Percentiles rank a stretch among this genome's conserved stretches.
phyloP scores from a whole-genome alignment of 768 basidiomycete genomes.

The Amylocystis lapponica region DNA sequence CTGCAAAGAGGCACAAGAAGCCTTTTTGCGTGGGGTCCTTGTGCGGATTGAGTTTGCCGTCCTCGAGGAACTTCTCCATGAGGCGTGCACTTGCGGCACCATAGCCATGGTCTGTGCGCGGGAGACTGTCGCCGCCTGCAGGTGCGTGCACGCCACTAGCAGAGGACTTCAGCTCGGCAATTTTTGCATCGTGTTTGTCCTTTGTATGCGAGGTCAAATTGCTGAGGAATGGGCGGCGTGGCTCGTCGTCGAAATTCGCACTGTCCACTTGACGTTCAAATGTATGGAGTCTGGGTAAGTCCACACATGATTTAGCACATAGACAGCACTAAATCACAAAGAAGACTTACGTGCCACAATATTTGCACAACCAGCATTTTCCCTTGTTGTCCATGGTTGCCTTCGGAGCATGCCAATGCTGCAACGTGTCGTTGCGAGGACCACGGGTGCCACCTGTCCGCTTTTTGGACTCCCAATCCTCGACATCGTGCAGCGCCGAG shows the following conservation, averaged over 20 bases:
- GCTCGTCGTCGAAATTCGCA: background rate
- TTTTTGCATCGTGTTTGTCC: background rate
- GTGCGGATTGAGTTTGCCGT: constrained; percentile 30
- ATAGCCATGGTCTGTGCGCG: background rate
- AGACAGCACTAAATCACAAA: background rate
- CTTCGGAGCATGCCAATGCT: background rate
- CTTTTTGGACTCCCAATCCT: background rate
- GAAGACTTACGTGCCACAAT: background rate
- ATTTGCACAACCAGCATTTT: background rate
- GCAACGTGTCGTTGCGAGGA: background rate
- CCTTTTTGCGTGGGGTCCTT: constrained; percentile 20
- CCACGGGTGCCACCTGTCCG: background rate
- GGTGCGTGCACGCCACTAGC: background rate
- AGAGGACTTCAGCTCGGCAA: background rate
- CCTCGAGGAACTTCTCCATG: constrained; percentile 26
- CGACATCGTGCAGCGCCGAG: background rate
- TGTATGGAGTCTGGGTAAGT: background rate
- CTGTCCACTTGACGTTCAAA: background rate
- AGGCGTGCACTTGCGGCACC: constrained; percentile 13
- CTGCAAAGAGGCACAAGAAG: constrained; percentile 7
- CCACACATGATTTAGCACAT: background rate
- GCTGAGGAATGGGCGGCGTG: background rate
- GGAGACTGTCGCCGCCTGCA: background rate
- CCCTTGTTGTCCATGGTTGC: background rate
- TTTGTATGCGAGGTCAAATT: background rate